phyloP scores from a whole-genome alignment of 1,284 basidiomycete genomes.

The Marasmius fiardii region DNA sequence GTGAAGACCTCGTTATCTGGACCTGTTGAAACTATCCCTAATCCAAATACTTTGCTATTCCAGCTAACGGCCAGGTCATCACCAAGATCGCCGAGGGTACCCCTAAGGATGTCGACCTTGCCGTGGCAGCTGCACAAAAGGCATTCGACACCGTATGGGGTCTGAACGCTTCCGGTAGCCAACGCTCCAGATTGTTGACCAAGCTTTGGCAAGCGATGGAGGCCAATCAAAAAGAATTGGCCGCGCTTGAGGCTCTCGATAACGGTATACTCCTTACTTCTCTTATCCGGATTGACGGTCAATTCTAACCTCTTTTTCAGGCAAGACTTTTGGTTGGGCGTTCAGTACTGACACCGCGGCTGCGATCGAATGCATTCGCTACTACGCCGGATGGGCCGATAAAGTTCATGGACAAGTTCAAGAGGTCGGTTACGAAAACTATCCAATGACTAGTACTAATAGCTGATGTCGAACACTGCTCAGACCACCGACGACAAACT shows the following conservation, averaged over 20 bases:
- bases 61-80: conserved; percentile 65
- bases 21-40: not conserved
- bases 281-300: too few species aligned
- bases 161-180: conserved; percentile 48
- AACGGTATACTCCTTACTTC: conserved; percentile 33
- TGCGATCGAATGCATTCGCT: conserved; percentile 44
- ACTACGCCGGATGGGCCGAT: conserved; percentile 52
- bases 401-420: conserved; percentile 67
- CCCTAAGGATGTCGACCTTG: conserved; percentile 66
- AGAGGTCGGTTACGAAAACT: conserved; percentile 32
- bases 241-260: conserved; percentile 71
- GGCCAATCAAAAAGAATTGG: conserved; percentile 61
- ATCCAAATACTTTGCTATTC: not conserved
- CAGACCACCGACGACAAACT: conserved; percentile 60
- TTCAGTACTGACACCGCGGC: conserved; percentile 48
- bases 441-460: too few species aligned
- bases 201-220: conserved; percentile 79
- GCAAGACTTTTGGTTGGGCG: conserved; percentile 53
- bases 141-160: conserved; percentile 72
- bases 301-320: conserved; percentile 18
- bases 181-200: conserved; percentile 59
- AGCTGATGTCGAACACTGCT: conserved; percentile 43
- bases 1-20: conserved; percentile 25
- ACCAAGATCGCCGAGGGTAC: conserved; percentile 62
- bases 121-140: conserved; percentile 68